Base-by-base conservation (phyloP, 2,329 filamentous ascomycete genomes). In the Diaporthe aspalathi region DNA sequence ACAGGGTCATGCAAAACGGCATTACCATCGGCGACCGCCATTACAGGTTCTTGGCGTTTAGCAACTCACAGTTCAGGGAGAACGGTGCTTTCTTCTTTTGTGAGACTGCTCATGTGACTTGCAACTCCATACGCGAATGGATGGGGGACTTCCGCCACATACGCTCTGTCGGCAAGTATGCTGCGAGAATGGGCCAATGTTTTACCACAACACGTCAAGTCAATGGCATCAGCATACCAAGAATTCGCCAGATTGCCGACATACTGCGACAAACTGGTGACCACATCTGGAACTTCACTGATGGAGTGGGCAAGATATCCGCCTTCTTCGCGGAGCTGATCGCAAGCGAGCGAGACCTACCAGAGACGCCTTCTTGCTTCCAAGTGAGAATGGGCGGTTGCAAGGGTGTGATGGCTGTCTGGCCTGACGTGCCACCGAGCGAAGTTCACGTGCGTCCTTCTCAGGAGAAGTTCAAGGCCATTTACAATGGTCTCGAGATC, bases 301-400 rank as follows among this genome's bases (percentile, higher is more conserved):
- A 99, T 77, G 96, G 96, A 0, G 93, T 98, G 3, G 96, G 96
- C 1, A 97, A 94, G 78, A 94, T 99, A n/a, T 98, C 95, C 0
- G 82, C 81, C 0, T 91, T 93, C 72, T 84, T 97, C 27, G 93
- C 94, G 0, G 84, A 90, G 35, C 89, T 96, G 81, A 89, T 97
- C 54, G 88, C 91, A 11, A 83, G 88, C 17, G 92, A 96, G 74
- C 88, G 97, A 73, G 87, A 87, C 0, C 79, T 94, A 38, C 82
- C 85, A 24, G 81, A 87, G 5, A 83, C 89, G 6, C 95, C 96
- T 0, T 97, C 94, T 0, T 92, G 93, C 0, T 95, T 93, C 75
- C 96, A 99, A 76, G 97, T 98, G 77, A 93, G 96, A 9, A 90
- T 98, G 76, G 95, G 94, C 11, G 96, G 96, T 1, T 95, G 91